These are phyloP conservation scores for Pseudonectria foliicola DNA, from an alignment of 2,329 filamentous ascomycete species.

Conservation along the genomic window DNA sequence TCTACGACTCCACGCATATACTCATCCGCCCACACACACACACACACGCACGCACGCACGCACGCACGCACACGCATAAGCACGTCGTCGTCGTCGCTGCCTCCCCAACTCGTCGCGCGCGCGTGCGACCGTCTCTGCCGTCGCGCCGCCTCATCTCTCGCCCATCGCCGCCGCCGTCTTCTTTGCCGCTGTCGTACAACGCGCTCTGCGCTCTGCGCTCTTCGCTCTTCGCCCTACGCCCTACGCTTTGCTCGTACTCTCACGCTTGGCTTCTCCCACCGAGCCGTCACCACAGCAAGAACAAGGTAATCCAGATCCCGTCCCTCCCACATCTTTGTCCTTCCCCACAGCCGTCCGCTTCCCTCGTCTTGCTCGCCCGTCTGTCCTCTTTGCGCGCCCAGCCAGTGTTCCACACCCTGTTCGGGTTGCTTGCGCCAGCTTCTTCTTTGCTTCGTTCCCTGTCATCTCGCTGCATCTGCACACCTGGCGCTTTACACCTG, in stretches of 20 bases:
- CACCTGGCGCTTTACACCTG: no score
- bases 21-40: no score
- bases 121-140: no score
- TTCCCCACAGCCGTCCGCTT: no score
- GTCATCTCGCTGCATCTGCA: background rate
- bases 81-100: no score
- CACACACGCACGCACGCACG: no score
- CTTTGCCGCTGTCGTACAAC: constrained; percentile 18
- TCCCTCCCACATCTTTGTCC: background rate
- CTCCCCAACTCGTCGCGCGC: no score
- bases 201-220: constrained; percentile 17
- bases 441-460: background rate
- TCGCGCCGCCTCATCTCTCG: constrained; percentile 6
- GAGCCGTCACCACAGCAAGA: background rate
- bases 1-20: no score
- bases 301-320: background rate
- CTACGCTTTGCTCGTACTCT: background rate
- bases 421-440: background rate
- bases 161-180: constrained; percentile 12
- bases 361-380: background rate
- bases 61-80: no score
- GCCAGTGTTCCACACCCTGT: no score
- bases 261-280: background rate
- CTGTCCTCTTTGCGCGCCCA: no score
- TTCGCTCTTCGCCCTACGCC: constrained; percentile 3